Evolutionary conservation across 2,329 filamentous ascomycete species (phyloP).

Genomic region (Geoglossum cookeanum): DNA sequence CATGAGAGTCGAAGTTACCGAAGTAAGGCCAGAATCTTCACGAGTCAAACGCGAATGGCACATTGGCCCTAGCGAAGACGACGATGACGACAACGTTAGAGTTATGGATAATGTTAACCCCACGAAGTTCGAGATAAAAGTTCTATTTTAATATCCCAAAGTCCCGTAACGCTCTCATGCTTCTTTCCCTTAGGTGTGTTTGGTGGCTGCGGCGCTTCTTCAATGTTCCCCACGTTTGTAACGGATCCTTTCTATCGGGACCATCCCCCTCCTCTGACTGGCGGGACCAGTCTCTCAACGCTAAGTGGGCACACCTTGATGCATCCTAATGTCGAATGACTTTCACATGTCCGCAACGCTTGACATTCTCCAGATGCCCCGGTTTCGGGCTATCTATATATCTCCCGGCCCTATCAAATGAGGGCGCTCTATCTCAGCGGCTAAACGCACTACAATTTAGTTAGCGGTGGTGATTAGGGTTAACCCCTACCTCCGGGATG

Average conservation of each 20-base stretch:
- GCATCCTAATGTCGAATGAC: neutral
- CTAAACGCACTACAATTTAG: neutral
- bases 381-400: neutral
- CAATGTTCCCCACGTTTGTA: neutral
- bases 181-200: neutral
- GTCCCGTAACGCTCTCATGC: neutral
- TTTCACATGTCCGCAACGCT: neutral
- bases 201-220: neutral
- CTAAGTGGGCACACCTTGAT: neutral
- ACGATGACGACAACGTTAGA: neutral
- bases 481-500: constrained; percentile 5
- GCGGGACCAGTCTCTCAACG: neutral
- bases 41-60: neutral
- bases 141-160: neutral
- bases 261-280: neutral
- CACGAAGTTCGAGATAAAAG: neutral
- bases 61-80: neutral
- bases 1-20: constrained; percentile 54
- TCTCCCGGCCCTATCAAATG: neutral
- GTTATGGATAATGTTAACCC: neutral
- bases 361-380: neutral
- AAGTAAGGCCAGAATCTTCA: constrained; percentile 20
- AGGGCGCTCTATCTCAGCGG: neutral
- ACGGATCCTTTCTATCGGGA: neutral
- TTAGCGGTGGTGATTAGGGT: neutral